phyloP scores from a whole-genome alignment of 169 alveolate species.

The Theileria orientalis region DNA sequence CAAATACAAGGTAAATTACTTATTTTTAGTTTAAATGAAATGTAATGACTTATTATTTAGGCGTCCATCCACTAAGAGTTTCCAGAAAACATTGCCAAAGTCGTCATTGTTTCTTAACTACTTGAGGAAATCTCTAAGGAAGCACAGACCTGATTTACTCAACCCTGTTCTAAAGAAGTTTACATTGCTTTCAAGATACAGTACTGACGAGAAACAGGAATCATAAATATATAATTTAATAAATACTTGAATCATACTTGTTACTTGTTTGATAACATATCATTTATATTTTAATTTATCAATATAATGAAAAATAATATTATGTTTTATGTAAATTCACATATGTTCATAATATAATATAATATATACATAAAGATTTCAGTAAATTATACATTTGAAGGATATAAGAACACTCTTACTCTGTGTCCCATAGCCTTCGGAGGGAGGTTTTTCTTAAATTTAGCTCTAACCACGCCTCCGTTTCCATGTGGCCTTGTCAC shows the following conservation, averaged over 20 bases:
- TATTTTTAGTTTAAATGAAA: not conserved
- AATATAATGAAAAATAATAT: not conserved
- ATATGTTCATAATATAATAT: not conserved
- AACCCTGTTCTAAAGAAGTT: constrained; percentile 8
- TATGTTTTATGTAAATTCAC: no score
- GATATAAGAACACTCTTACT: constrained; percentile 95
- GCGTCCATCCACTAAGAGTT: constrained; percentile 26
- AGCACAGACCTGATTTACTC: constrained; percentile 31
- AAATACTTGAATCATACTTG: constrained; percentile 24
- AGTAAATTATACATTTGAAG: constrained; percentile 83
- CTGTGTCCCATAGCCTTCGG: constrained; percentile 94
- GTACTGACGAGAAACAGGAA: constrained; percentile 33
- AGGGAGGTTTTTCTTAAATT: constrained; percentile 93
- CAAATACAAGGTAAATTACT: constrained; percentile 5
- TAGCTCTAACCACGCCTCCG: constrained; percentile 96
- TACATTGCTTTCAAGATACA: constrained; percentile 24
- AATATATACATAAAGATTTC: not conserved
- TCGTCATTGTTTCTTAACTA: not conserved
- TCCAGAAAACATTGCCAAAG: constrained; percentile 16
- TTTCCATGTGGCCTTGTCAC: constrained; percentile 96
- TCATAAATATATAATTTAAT: constrained; percentile 25
- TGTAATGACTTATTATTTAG: not conserved
- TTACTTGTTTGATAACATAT: not conserved
- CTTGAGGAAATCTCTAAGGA: constrained; percentile 14
- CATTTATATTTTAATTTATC: not conserved